phyloP scores from a whole-genome alignment of 345 rosid species.

The Populus nigra region DNA sequence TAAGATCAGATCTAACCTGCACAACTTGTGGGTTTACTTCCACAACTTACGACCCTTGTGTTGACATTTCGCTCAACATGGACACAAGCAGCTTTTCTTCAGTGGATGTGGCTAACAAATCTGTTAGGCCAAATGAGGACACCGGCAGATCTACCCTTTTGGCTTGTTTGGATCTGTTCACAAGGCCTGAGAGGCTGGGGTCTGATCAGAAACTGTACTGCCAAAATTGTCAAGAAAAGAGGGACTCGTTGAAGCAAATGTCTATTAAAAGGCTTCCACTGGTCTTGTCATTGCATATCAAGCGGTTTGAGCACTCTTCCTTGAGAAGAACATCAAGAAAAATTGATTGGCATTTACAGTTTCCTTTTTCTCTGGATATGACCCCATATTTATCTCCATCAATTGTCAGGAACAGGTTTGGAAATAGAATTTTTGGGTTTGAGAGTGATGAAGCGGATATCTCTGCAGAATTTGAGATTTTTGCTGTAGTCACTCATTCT shows the following conservation, averaged over 20 bases:
- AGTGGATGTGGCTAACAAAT: constrained; percentile 11
- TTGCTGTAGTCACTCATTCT: constrained; percentile 29
- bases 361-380: constrained; percentile 29
- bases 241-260: constrained; percentile 28
- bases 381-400: constrained; percentile 28
- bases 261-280: constrained; percentile 26
- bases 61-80: constrained; percentile 30
- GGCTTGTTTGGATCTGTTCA: constrained; percentile 31
- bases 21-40: constrained; percentile 35
- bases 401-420: constrained; percentile 22
- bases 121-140: constrained; percentile 16
- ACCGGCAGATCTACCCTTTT: constrained; percentile 18
- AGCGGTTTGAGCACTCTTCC: constrained; percentile 29
- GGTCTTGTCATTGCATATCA: constrained; percentile 33
- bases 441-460: constrained; percentile 19
- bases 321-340: constrained; percentile 20
- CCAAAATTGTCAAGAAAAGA: constrained; percentile 27
- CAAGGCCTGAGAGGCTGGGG: constrained; percentile 32
- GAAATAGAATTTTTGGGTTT: constrained; percentile 26
- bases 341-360: constrained; percentile 26
- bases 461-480: constrained; percentile 28
- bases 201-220: constrained; percentile 30
- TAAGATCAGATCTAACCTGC: constrained; percentile 33
- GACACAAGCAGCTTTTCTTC: constrained; percentile 8
- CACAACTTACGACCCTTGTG: constrained; percentile 30